Percentiles rank a stretch among this genome's conserved stretches.
phyloP scores from a whole-genome alignment of 805 yeast genomes.

The Barnettozyma siamensis region DNA sequence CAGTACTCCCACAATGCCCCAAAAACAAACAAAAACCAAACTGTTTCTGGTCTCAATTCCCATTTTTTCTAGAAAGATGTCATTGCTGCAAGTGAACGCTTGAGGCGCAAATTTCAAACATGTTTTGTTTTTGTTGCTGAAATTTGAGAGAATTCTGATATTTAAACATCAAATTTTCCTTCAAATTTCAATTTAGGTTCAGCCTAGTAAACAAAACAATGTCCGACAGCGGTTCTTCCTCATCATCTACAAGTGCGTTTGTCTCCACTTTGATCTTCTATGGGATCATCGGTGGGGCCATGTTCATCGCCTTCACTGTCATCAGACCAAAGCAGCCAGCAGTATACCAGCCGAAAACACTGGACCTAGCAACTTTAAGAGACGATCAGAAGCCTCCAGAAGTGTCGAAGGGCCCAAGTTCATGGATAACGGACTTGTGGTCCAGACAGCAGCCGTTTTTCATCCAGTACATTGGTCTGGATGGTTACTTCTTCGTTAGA shows the following conservation, averaged over 20 bases:
- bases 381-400: conserved; percentile 19
- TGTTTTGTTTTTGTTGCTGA: no score
- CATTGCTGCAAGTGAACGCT: background rate
- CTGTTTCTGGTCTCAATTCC: no score
- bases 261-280: conserved; percentile 68
- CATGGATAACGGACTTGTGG: conserved; percentile 52
- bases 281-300: conserved; percentile 47
- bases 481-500: conserved; percentile 72
- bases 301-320: conserved; percentile 57
- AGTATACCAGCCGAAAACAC: conserved; percentile 77
- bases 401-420: conserved; percentile 42
- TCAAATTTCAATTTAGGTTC: no score
- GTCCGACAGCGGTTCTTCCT: conserved; percentile 2
- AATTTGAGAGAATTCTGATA: no score
- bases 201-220: no score
- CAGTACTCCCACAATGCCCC: no score
- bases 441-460: conserved; percentile 53
- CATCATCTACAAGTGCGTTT: conserved; percentile 69
- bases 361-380: conserved; percentile 52
- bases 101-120: background rate
- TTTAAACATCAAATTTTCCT: no score
- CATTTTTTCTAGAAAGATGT: background rate
- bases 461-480: conserved; percentile 66
- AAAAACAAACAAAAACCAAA: no score
- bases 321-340: conserved; percentile 61